A percentile compares a stretch with the other conserved stretches of the same genome.
Evolutionary conservation across 352 stramenopile species (phyloP).

Genomic region (Phytophthora hybrid): DNA sequence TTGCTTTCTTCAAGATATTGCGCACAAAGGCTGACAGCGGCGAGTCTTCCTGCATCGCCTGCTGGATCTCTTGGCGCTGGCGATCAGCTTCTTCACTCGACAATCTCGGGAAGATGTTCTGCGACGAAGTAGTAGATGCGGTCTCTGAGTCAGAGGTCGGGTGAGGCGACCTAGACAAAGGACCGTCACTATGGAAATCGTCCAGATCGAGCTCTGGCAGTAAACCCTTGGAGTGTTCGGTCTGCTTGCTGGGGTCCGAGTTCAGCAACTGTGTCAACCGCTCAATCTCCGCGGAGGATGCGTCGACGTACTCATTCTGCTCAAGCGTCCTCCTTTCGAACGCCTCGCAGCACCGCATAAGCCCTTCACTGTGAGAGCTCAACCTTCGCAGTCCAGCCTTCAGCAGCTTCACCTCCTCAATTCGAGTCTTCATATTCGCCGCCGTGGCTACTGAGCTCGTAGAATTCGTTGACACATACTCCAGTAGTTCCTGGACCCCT

Average conservation of each 20-base stretch:
- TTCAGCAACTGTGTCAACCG: constrained; percentile 48
- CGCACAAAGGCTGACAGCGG: constrained; percentile 79
- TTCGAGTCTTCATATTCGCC: constrained; percentile 48
- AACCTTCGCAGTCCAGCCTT: constrained; percentile 55
- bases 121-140: constrained; percentile 42
- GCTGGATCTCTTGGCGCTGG: constrained; percentile 47
- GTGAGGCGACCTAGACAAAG: constrained; percentile 33
- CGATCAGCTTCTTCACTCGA: constrained; percentile 43
- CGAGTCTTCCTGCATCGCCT: constrained; percentile 64
- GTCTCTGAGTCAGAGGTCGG: constrained; percentile 42
- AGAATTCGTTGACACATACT: constrained; percentile 37
- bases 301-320: constrained; percentile 54
- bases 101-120: constrained; percentile 45
- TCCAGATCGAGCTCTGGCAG: constrained; percentile 38
- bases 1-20: constrained; percentile 76
- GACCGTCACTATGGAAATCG: constrained; percentile 30
- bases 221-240: constrained; percentile 17
- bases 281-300: constrained; percentile 55
- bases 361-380: constrained; percentile 48
- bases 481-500: constrained; percentile 71
- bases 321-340: constrained; percentile 54
- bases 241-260: constrained; percentile 31
- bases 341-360: constrained; percentile 61
- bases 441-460: constrained; percentile 45
- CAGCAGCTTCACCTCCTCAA: constrained; percentile 66